Base-by-base conservation (phyloP, 768 basidiomycete genomes). In the Termitomyces sp. region DNA sequence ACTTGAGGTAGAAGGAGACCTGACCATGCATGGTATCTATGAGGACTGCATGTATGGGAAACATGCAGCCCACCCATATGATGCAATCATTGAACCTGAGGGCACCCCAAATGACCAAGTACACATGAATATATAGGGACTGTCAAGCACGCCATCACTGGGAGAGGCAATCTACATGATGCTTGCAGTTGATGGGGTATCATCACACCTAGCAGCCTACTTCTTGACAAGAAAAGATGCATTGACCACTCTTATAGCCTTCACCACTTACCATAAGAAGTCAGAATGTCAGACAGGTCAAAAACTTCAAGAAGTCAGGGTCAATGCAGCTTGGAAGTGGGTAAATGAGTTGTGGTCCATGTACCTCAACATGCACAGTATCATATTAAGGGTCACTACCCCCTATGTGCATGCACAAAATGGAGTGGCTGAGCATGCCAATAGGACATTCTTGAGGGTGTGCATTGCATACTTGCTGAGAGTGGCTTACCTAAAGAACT, bases 341-440 rank as follows among this genome's bases (percentile, higher is more conserved):
- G 51, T 12, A 46, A 64, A 16, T 69, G 72, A 1, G 69, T 71
- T 12, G 21, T 42, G 30, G 34, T 32, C 14, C 59, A 70, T 43
- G 54, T 56, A 70, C 62, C 16, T 60, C 6, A 39, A 2, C 7
- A 6, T n/a, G n/a, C 39, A 39, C n/a, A 6, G 17, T 8, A 39
- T 39, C 2, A 2, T n/a, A 17, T 17, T 39, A 2, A 17, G n/a
- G 17, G 17, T 39, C 39, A n/a, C 39, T 8, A 39, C 60, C 0
- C 67, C 66, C 1, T 54, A 71, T 45, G 63, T 66, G 0, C 67
- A 68, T 5, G 32, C 63, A 3, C 68, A 68, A 41, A 72, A 72
- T 28, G 67, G 70, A 0, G 51, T 69, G 1, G 66, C 64, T 0
- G 66, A 73, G 46, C 58, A 19, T 10, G n/a, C n/a, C 10, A 41